Conservation (phyloP, 2,329 filamentous ascomycete genomes). For the Cladosporium phlei region DNA sequence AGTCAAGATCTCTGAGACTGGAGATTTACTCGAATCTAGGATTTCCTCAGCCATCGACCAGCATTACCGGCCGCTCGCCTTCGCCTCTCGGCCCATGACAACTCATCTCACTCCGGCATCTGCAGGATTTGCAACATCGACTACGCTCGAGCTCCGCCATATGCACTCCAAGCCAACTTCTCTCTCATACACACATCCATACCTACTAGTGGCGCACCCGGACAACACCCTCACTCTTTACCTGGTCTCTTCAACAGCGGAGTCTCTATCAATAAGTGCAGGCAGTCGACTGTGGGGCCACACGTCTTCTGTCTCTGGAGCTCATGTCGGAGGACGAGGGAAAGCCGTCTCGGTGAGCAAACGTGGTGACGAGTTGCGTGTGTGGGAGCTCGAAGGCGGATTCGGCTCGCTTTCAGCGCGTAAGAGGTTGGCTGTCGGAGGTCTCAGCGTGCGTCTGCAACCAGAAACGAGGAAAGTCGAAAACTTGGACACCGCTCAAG, state of each 20-base stretch:
- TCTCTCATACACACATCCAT: conserved; percentile 65
- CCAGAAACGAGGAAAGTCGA: conserved; percentile 20
- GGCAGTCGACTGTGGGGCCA: conserved; percentile 84
- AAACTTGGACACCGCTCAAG: conserved; percentile 5
- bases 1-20: conserved; percentile 57
- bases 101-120: conserved; percentile 21
- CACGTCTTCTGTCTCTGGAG: conserved; percentile 81
- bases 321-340: conserved; percentile 75
- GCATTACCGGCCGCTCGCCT: conserved; percentile 40
- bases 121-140: conserved; percentile 16
- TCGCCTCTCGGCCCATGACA: conserved; percentile 26
- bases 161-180: conserved; percentile 43
- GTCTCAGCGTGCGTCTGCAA: conserved; percentile 51
- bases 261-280: conserved; percentile 61
- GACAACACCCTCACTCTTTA: conserved; percentile 86
- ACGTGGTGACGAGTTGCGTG: conserved; percentile 62
- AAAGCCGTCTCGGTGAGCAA: conserved; percentile 86
- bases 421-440: conserved; percentile 39
- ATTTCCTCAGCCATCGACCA: conserved; percentile 48
- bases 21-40: conserved; percentile 46
- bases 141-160: conserved; percentile 24
- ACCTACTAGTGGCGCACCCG: conserved; percentile 74
- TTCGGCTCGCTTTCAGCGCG: conserved; percentile 44
- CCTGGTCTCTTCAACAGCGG: conserved; percentile 68
- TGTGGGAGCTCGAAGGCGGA: conserved; percentile 84